Conservation (phyloP, 2,329 filamentous ascomycete genomes). For the Aureobasidium sp. region DNA sequence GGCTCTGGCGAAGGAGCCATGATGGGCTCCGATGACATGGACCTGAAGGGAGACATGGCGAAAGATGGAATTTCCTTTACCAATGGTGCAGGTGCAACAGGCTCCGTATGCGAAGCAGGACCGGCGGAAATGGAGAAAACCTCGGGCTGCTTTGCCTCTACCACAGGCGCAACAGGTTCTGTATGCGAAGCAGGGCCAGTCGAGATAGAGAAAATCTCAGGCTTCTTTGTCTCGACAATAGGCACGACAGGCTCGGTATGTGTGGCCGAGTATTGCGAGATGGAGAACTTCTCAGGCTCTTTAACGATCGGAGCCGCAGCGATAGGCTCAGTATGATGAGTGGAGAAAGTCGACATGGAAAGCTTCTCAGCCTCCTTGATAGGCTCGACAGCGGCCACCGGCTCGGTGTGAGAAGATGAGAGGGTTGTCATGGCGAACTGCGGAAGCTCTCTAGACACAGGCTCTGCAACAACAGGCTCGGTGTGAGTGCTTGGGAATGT, state of each 20-base stretch:
- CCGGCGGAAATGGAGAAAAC: background rate
- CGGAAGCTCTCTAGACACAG: background rate
- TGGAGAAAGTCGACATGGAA: conserved; percentile 1
- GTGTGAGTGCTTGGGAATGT: conserved; percentile 27
- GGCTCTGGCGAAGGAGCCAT: background rate
- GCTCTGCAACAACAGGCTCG: conserved; percentile 20
- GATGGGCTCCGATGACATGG: background rate
- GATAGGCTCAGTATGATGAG: conserved; percentile 16
- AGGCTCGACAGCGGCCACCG: conserved; percentile 15
- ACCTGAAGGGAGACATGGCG: conserved; percentile 4
- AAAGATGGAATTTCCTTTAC: background rate
- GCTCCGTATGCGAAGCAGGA: conserved; percentile 14
- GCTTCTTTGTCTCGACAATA: background rate
- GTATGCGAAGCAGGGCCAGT: conserved; percentile 13
- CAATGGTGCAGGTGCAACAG: background rate
- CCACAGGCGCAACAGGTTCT: background rate
- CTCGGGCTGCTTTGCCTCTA: background rate
- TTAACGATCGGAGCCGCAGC: background rate
- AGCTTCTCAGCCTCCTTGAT: background rate
- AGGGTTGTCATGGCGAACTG: conserved; percentile 24
- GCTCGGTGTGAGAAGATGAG: conserved; percentile 26
- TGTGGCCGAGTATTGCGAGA: background rate
- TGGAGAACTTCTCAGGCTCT: conserved; percentile 1
- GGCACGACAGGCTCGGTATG: conserved; percentile 1
- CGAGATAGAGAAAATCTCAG: background rate